Conservation (phyloP, 2,329 filamentous ascomycete species). For the Fusarium brevicatenulatum region DNA sequence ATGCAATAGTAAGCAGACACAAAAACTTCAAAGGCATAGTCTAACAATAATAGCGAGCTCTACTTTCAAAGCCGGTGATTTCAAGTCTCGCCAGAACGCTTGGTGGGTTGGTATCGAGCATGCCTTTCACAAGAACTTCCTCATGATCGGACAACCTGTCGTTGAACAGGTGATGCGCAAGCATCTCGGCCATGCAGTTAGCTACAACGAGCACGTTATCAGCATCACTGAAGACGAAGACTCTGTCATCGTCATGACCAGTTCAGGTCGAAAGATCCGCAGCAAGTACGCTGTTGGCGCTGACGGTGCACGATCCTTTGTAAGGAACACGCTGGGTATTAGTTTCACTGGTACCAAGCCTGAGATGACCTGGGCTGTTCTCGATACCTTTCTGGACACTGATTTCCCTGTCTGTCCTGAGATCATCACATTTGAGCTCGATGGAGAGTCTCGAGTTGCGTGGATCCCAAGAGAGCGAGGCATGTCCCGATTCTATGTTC, state of each 20-base stretch:
- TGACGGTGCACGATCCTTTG: constrained; percentile 61
- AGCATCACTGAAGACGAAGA: constrained; percentile 67
- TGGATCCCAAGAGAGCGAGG: constrained; percentile 61
- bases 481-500: constrained; percentile 59
- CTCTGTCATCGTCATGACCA: constrained; percentile 52
- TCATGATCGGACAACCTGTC: constrained; percentile 61
- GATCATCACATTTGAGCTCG: constrained; percentile 59
- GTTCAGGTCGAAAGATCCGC: constrained; percentile 46
- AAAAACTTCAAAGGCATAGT: rapidly evolving
- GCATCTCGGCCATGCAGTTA: constrained; percentile 48
- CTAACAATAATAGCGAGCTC: constrained; percentile 52
- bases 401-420: constrained; percentile 58
- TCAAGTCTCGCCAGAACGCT: constrained; percentile 58
- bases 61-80: constrained; percentile 57
- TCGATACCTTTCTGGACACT: constrained; percentile 61
- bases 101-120: constrained; percentile 60
- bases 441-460: constrained; percentile 57
- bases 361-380: constrained; percentile 61
- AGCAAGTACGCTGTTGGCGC: constrained; percentile 60
- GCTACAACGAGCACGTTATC: constrained; percentile 52
- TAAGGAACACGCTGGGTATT: constrained; percentile 54
- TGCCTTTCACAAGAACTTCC: constrained; percentile 58
- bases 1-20: constrained; percentile 56
- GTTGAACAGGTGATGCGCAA: constrained; percentile 54
- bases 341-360: constrained; percentile 58